phyloP scores from a whole-genome alignment of 192 early-diverging fungal species.

The Entomortierella lignicola region DNA sequence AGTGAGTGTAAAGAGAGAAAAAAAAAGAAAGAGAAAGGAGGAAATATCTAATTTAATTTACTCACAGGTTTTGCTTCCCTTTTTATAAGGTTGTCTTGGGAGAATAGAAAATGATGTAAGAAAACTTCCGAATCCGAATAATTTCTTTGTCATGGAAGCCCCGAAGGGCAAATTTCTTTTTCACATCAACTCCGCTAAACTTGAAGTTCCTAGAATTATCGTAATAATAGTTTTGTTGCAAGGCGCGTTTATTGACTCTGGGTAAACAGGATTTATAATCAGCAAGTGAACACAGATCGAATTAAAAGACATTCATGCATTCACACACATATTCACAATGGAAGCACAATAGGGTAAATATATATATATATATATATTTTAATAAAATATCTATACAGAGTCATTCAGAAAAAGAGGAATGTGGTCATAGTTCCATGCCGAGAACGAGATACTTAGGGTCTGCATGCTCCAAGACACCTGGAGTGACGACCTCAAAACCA shows the following conservation, averaged over 20 bases:
- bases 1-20: background rate
- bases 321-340: no score
- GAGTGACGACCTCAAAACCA: slow-evolving; percentile 70
- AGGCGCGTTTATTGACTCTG: no score
- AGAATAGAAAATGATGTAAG: background rate
- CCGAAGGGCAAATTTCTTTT: no score
- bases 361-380: background rate
- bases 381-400: no score
- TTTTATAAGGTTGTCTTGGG: background rate
- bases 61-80: background rate
- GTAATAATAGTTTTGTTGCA: slow-evolving; percentile 5
- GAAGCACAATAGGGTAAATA: slow-evolving; percentile 8
- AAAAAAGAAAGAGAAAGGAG: slow-evolving; percentile 4
- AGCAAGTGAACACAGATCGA: no score
- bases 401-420: background rate
- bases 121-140: background rate
- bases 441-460: slow-evolving; percentile 50
- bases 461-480: slow-evolving; percentile 31
- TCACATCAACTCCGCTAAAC: no score
- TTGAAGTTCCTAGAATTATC: no score
- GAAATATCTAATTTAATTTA: background rate
- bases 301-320: no score
- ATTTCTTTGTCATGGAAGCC: slow-evolving; percentile 8
- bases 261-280: no score
- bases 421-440: slow-evolving; percentile 41